A percentile compares a stretch with the other conserved stretches of the same genome.
Conservation (phyloP, 169 alveolate genomes). For the Neospora caninum region DNA sequence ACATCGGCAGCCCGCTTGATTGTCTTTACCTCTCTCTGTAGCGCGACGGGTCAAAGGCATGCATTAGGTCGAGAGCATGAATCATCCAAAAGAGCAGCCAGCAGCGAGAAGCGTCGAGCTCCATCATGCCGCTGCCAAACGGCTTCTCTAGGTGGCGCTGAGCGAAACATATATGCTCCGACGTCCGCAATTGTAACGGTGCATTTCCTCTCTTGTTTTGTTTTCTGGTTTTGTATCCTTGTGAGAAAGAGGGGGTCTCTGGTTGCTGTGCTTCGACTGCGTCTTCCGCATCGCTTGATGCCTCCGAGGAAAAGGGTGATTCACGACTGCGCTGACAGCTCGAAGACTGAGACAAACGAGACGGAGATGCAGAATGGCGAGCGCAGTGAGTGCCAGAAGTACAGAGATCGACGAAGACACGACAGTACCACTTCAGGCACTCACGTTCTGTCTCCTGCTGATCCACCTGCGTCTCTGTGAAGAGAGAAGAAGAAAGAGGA, state of each 20-base stretch:
- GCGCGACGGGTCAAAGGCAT: background rate
- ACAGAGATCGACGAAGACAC: background rate
- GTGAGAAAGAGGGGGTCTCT: background rate
- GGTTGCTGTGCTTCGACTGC: background rate
- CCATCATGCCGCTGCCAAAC: slow-evolving; percentile 17
- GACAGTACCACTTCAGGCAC: background rate
- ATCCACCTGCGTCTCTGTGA: slow-evolving; percentile 18
- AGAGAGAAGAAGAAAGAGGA: background rate
- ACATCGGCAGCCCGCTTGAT: too few species aligned
- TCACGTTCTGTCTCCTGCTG: slow-evolving; percentile 27
- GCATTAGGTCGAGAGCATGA: slow-evolving; percentile 56
- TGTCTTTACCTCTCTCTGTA: background rate
- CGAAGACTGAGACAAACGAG: background rate
- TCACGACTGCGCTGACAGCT: background rate
- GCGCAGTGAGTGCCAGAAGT: background rate
- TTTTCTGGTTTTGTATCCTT: background rate
- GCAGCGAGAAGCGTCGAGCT: slow-evolving; percentile 64
- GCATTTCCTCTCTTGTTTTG: background rate
- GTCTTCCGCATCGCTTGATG: slow-evolving; percentile 3
- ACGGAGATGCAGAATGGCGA: background rate
- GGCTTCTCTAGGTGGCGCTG: slow-evolving; percentile 13
- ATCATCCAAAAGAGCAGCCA: slow-evolving; percentile 69
- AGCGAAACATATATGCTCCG: slow-evolving; percentile 24
- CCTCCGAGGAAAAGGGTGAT: background rate
- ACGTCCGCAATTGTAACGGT: background rate